Percentiles rank a stretch among this genome's conserved stretches.
Evolutionary conservation across 1,139 yeast genomes (phyloP).

Genomic region (Keqinozyma sinolaborantium): DNA sequence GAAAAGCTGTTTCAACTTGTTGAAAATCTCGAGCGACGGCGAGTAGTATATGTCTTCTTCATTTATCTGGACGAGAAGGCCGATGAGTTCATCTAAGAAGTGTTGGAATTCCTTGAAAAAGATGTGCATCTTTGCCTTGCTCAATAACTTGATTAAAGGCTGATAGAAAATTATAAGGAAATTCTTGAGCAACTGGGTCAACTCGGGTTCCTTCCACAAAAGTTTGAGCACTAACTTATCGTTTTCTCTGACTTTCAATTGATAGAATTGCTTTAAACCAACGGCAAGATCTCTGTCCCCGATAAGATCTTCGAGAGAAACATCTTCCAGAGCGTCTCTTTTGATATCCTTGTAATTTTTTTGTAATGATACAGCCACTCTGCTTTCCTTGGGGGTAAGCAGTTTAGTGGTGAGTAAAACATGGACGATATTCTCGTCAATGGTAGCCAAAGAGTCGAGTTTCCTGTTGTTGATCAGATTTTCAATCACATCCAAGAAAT

Average conservation of each 20-base stretch:
- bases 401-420: conserved; percentile 1
- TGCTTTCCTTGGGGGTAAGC: neutral
- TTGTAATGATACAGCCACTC: no score
- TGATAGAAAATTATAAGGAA: conserved; percentile 76
- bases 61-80: conserved; percentile 39
- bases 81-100: conserved; percentile 70
- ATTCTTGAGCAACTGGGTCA: conserved; percentile 67
- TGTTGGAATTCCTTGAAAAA: conserved; percentile 71
- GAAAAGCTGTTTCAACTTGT: conserved; percentile 58
- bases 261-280: conserved; percentile 59
- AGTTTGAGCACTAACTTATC: conserved; percentile 75
- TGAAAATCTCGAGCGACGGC: conserved; percentile 53
- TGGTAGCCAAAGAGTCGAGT: conserved; percentile 5
- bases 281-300: conserved; percentile 26
- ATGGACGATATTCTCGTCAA: conserved; percentile 8
- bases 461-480: conserved; percentile 7
- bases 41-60: conserved; percentile 47
- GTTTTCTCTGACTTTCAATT: conserved; percentile 59
- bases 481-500: conserved; percentile 24
- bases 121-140: conserved; percentile 70
- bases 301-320: neutral
- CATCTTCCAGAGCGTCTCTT: neutral
- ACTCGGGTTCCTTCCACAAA: conserved; percentile 81
- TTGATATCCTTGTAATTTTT: no score
- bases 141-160: conserved; percentile 75